phyloP scores from a whole-genome alignment of 306 rosid species.

The Malus asiatica region DNA sequence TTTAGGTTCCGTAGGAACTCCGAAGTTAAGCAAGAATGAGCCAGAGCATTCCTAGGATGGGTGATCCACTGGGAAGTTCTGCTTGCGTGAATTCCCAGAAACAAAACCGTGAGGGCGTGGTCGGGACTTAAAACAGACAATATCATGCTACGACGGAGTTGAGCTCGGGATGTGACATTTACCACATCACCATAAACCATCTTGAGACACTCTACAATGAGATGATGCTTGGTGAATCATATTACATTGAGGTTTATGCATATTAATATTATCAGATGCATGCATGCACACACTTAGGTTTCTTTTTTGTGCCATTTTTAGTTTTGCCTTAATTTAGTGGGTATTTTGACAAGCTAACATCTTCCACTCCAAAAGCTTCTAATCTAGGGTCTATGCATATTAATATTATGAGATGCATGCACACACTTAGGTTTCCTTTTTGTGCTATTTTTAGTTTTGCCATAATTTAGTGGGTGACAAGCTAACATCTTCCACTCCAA shows the following conservation, averaged over 20 bases:
- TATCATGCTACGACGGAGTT: too few species aligned
- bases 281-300: background rate
- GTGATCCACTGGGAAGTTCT: too few species aligned
- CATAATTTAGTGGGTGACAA: background rate
- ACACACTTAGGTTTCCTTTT: background rate
- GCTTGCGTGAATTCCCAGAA: too few species aligned
- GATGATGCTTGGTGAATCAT: background rate
- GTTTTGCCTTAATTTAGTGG: background rate
- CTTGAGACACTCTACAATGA: background rate
- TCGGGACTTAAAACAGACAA: too few species aligned
- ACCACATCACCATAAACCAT: background rate
- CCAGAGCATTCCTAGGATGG: too few species aligned
- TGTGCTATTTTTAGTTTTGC: background rate
- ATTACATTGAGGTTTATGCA: background rate
- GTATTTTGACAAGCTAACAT: background rate
- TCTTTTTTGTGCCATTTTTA: background rate
- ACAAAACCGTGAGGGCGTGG: too few species aligned
- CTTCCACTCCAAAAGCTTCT: background rate
- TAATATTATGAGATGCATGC: background rate
- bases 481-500: constrained; percentile 1
- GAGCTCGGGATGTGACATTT: too few species aligned
- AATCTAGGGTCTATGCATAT: constrained; percentile 13
- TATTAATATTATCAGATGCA: background rate
- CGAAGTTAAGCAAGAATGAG: too few species aligned
- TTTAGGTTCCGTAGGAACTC: too few species aligned